Evolutionary conservation across 2,329 filamentous ascomycete genomes (phyloP).

Genomic region (Zasmidium citrigriseum): DNA sequence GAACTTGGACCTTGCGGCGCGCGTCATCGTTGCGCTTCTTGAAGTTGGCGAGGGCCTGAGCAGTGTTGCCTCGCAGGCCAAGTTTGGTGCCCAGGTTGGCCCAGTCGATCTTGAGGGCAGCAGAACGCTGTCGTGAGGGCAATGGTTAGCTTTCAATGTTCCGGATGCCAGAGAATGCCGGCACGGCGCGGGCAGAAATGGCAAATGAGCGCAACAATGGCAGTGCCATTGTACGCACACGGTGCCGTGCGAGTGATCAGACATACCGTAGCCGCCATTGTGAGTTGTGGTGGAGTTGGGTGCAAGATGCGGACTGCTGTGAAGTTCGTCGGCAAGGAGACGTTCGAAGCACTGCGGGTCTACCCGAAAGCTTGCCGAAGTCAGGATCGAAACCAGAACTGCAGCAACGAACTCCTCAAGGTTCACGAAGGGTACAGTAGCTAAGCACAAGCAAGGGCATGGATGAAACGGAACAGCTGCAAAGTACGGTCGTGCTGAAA

Average conservation of each 20-base stretch:
- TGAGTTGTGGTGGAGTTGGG: slow-evolving; percentile 15
- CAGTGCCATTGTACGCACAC: background rate
- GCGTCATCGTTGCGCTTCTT: slow-evolving; percentile 99
- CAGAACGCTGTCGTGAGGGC: slow-evolving; percentile 72
- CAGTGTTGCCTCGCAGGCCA: slow-evolving; percentile 93
- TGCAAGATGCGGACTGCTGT: background rate
- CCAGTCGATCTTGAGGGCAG: slow-evolving; percentile 99
- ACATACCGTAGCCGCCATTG: slow-evolving; percentile 36
- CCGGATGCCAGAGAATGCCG: slow-evolving; percentile 1
- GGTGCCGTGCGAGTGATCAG: background rate
- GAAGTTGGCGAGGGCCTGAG: slow-evolving; percentile 87
- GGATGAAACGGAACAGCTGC: too few species aligned
- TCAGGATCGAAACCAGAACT: too few species aligned
- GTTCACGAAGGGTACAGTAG: too few species aligned
- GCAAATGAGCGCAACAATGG: slow-evolving; percentile 9
- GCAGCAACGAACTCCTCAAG: too few species aligned
- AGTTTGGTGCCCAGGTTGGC: slow-evolving; percentile 90
- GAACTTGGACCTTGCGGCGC: slow-evolving; percentile 84
- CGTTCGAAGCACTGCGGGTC: background rate
- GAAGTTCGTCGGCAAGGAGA: background rate
- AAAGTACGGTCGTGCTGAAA: too few species aligned
- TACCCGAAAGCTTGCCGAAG: too few species aligned
- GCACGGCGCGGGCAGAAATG: slow-evolving; percentile 1
- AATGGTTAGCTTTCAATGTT: slow-evolving; percentile 23
- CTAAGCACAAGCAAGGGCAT: too few species aligned